Conservation (phyloP, 345 rosid species). For the Citrus trifoliata region DNA sequence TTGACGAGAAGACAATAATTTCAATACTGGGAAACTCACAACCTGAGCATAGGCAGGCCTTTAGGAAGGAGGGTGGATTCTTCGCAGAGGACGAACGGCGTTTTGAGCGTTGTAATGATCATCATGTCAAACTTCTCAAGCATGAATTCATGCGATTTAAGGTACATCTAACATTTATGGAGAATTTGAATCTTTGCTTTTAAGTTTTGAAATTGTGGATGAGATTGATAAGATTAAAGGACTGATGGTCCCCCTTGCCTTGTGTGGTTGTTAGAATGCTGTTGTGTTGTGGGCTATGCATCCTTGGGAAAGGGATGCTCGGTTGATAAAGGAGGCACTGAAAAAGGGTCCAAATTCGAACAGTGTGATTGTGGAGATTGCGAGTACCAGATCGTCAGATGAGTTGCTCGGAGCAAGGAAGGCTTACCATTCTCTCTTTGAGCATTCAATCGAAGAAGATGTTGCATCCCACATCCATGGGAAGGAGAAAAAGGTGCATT, state of each 20-base stretch:
- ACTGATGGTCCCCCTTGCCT: background rate
- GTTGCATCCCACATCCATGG: slow-evolving; percentile 51
- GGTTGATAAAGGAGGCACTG: slow-evolving; percentile 63
- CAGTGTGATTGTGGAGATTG: slow-evolving; percentile 61
- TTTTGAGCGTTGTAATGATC: slow-evolving; percentile 72
- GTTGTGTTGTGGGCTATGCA: slow-evolving; percentile 70
- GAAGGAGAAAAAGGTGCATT: slow-evolving; percentile 50
- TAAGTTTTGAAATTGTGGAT: background rate
- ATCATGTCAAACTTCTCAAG: slow-evolving; percentile 49
- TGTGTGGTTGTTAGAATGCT: slow-evolving; percentile 50
- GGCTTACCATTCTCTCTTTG: slow-evolving; percentile 89
- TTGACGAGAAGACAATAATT: slow-evolving; percentile 70
- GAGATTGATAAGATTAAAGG: background rate
- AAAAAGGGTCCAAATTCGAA: slow-evolving; percentile 45
- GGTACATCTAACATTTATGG: slow-evolving; percentile 29
- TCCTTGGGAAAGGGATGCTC: slow-evolving; percentile 97
- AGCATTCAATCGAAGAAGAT: slow-evolving; percentile 81
- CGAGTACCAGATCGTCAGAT: slow-evolving; percentile 78
- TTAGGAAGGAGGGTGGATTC: slow-evolving; percentile 54
- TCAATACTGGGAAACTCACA: slow-evolving; percentile 52
- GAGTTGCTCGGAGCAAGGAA: slow-evolving; percentile 78
- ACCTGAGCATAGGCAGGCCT: slow-evolving; percentile 45
- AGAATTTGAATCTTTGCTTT: background rate
- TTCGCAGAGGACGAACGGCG: slow-evolving; percentile 70
- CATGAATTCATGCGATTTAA: slow-evolving; percentile 76